Evolutionary conservation across 2,329 filamentous ascomycete genomes (phyloP).

Genomic region (Colletotrichum incanum): DNA sequence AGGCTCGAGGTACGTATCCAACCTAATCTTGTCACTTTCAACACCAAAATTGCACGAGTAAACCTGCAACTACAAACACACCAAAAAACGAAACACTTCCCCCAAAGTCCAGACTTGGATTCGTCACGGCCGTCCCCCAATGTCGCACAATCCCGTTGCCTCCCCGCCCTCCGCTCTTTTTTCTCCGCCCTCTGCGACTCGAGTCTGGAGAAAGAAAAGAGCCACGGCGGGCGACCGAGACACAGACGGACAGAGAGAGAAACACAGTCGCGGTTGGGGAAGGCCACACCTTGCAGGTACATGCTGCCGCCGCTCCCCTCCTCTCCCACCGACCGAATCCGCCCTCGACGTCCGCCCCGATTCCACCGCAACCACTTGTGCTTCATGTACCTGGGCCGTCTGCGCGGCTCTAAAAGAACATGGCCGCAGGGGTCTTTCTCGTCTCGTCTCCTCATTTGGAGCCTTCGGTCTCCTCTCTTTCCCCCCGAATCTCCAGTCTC

Average conservation of each 20-base stretch:
- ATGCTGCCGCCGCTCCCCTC: constrained; percentile 9
- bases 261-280: constrained; percentile 30
- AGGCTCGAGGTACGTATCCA: neutral
- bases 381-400: constrained; percentile 31
- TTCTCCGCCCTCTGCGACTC: neutral
- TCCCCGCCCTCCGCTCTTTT: constrained; percentile 15
- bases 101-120: constrained; percentile 2
- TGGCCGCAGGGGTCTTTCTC: neutral
- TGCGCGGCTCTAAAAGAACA: constrained; percentile 26
- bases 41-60: neutral
- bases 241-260: constrained; percentile 1
- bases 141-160: constrained; percentile 8
- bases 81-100: neutral
- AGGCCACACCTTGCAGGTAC: constrained; percentile 39
- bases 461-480: constrained; percentile 5
- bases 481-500: constrained; percentile 22
- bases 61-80: neutral
- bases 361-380: neutral
- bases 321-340: constrained; percentile 25
- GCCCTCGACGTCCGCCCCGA: constrained; percentile 1
- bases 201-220: constrained; percentile 7
- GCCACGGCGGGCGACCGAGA: neutral
- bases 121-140: constrained; percentile 6
- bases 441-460: neutral
- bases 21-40: neutral